Evolutionary conservation across 441 rosid genomes (phyloP).

Genomic region (Corymbia calophylla): DNA sequence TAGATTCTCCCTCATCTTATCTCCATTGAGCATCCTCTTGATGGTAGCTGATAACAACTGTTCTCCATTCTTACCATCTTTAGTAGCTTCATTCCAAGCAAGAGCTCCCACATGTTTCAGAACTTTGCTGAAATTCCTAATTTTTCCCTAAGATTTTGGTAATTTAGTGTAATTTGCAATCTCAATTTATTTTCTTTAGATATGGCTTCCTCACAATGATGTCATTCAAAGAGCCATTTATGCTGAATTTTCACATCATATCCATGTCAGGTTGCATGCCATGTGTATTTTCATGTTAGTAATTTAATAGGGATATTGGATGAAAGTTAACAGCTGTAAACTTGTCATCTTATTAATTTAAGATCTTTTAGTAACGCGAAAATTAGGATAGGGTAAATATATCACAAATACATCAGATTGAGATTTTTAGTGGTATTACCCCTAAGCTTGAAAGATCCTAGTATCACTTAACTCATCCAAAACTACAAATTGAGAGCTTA

Average conservation of each 20-base stretch:
- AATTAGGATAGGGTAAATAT: background rate
- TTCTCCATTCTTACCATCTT: background rate
- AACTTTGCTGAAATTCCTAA: background rate
- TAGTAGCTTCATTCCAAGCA: background rate
- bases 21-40: background rate
- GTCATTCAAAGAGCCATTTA: background rate
- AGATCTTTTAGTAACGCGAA: background rate
- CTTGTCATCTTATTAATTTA: background rate
- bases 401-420: rapidly evolving
- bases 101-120: background rate
- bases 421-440: background rate
- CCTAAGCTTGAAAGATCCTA: background rate
- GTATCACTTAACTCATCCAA: background rate
- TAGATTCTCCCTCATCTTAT: background rate
- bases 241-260: background rate
- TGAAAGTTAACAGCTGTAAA: background rate
- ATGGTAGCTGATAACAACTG: background rate
- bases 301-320: background rate
- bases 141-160: background rate
- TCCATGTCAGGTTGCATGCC: background rate
- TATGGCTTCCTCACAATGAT: background rate
- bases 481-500: background rate
- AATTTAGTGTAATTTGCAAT: background rate
- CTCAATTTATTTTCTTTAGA: background rate
- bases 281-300: background rate